Conservation (phyloP, 2,329 filamentous ascomycete species). For the Aphanocladium album region DNA sequence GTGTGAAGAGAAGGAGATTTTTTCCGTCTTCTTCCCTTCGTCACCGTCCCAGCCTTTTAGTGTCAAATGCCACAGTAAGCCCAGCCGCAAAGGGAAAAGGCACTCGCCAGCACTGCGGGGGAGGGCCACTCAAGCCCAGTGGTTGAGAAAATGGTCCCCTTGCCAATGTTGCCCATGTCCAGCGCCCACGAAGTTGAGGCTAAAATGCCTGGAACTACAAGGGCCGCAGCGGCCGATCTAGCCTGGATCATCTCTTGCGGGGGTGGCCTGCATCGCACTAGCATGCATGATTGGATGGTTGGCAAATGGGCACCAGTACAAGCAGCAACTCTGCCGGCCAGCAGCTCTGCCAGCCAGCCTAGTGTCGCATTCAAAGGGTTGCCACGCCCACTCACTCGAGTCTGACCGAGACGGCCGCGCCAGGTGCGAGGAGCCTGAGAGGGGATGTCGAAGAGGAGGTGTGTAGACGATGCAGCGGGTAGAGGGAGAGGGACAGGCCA, state of each 20-base stretch:
- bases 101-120: neutral
- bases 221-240: constrained; percentile 2
- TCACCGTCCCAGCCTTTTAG: neutral
- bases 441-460: neutral
- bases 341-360: neutral
- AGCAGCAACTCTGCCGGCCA: neutral
- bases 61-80: neutral
- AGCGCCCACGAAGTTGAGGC: neutral
- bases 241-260: constrained; percentile 6
- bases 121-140: neutral
- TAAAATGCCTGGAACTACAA: constrained; percentile 3
- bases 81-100: constrained; percentile 8
- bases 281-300: neutral
- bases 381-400: neutral
- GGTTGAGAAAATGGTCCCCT: too few relatives aligned
- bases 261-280: constrained; percentile 2
- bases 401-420: neutral
- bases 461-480: neutral
- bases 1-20: neutral
- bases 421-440: neutral
- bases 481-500: neutral
- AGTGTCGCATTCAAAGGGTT: neutral
- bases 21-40: neutral
- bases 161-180: too few relatives aligned
- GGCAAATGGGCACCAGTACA: too few relatives aligned